Evolutionary conservation across 2,329 filamentous ascomycete genomes (phyloP).

Genomic region (Ceratocystis diversiconidia): DNA sequence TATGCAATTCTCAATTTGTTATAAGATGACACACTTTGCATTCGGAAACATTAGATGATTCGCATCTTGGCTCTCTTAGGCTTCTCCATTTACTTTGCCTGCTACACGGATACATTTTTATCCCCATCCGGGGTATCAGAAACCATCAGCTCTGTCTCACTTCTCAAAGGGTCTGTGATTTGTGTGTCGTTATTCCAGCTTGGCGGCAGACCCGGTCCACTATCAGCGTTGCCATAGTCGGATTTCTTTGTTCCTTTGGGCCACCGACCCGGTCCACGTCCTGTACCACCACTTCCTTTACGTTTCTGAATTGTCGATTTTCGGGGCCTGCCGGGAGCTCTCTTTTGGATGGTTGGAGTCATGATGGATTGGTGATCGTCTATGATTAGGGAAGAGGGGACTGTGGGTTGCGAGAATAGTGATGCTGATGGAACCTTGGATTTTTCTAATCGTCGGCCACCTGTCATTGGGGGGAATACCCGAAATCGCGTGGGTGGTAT

Average conservation of each 20-base stretch:
- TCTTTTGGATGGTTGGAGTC: conserved; percentile 23
- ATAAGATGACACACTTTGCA: background rate
- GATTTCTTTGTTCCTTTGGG: conserved; percentile 55
- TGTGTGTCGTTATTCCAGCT: conserved; percentile 29
- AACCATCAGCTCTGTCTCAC: background rate
- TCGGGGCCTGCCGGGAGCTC: conserved; percentile 23
- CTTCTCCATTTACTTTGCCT: background rate
- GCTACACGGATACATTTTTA: background rate
- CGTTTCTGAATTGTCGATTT: conserved; percentile 14
- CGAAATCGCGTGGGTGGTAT: conserved; percentile 63
- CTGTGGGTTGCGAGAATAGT: too few relatives aligned
- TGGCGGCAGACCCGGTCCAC: conserved; percentile 49
- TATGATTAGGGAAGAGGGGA: background rate
- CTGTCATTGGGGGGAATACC: conserved; percentile 54
- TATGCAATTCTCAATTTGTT: background rate
- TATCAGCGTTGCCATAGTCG: conserved; percentile 52
- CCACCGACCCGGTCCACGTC: conserved; percentile 50
- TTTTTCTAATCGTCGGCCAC: conserved; percentile 35
- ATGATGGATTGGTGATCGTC: conserved; percentile 28
- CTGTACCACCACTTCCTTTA: conserved; percentile 38
- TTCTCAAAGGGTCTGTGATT: background rate
- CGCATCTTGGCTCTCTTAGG: background rate
- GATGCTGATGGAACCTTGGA: conserved; percentile 18
- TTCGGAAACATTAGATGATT: background rate
- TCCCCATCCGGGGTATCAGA: background rate